Percentiles rank a stretch among this genome's conserved stretches.
Conservation (phyloP, 2,329 filamentous ascomycete species). For the Coniella lustricola region DNA sequence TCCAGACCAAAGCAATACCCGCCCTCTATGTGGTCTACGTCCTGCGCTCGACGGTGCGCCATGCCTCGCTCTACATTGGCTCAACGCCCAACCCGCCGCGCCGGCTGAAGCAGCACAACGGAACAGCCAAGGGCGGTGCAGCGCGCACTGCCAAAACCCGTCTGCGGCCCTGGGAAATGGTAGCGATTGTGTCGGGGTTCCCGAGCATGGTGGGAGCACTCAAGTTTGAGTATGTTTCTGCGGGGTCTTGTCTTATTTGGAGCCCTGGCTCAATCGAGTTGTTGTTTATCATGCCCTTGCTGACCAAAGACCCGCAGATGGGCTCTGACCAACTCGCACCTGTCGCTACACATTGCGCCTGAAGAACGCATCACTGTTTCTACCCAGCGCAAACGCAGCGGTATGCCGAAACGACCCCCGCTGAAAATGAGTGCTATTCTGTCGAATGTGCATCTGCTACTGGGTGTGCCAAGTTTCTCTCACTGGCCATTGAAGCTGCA, state of each 20-base stretch:
- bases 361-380: conserved; percentile 51
- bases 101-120: conserved; percentile 88
- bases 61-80: conserved; percentile 74
- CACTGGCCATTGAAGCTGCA: conserved; percentile 76
- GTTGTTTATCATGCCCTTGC: not conserved
- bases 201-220: conserved; percentile 79
- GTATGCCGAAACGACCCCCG: conserved; percentile 49
- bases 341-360: conserved; percentile 69
- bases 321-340: conserved; percentile 82
- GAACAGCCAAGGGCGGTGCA: conserved; percentile 72
- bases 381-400: conserved; percentile 43
- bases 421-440: conserved; percentile 61
- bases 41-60: conserved; percentile 71
- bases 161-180: conserved; percentile 86
- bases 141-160: conserved; percentile 60
- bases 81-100: conserved; percentile 84
- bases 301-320: conserved; percentile 48
- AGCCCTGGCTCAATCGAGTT: not conserved
- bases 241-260: not conserved
- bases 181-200: conserved; percentile 79
- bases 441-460: conserved; percentile 72
- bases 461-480: conserved; percentile 71
- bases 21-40: conserved; percentile 92
- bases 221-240: conserved; percentile 70
- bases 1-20: conserved; percentile 57